Evolutionary conservation across 140 eudicot genomes (phyloP), one percentile per base, ranked within the genome.

Genomic region (Bidens hawaiensis): DNA sequence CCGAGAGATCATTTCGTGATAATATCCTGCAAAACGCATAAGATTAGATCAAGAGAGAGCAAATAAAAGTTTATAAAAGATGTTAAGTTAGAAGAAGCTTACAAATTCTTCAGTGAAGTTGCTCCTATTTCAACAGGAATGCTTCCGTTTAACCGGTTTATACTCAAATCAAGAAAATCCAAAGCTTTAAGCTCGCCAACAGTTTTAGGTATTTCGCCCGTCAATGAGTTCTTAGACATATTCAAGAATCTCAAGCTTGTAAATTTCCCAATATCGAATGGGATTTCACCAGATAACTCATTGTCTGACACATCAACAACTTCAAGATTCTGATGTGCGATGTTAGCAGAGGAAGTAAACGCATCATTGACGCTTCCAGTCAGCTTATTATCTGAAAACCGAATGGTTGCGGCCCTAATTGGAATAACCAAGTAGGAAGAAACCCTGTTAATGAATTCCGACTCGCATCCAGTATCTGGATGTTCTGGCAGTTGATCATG

Each of bases 341-440:
- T 59, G 19, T 47, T 77, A 14, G 14, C 48, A 21, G 93, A 73
- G 1, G 94, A 79, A 33, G 79, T 52, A 64, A 89, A 16, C 19
- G 85, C 84, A 25, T 27, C 54, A 22, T 67, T 62, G 50, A 86
- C n/a, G 65, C 79, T 73, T 42, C 97, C 95, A 56, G 80, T 66
- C 33, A 89, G 45, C 71, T 58, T 78, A 55, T 85, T 89, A 53
- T 68, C 88, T 12, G 95, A 80, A 41, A 89, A 75, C 26, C 68
- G 2, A 51, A 82, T 63, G 38, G 75, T 63, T 78, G 83, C 21
- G 83, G 54, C 68, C 86, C 91, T 58, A 85, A 59, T 53, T 75
- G 78, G 24, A 85, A 89, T 31, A 81, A 62, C 97, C 97, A 89
- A 6, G 78, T 64, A 30, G 97, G 97, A 53, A 89, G 73, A 71